A percentile compares a stretch with the other conserved stretches of the same genome.
Evolutionary conservation across 208 protist species (phyloP).

Genomic region (Endotrypanum monterogeii): DNA sequence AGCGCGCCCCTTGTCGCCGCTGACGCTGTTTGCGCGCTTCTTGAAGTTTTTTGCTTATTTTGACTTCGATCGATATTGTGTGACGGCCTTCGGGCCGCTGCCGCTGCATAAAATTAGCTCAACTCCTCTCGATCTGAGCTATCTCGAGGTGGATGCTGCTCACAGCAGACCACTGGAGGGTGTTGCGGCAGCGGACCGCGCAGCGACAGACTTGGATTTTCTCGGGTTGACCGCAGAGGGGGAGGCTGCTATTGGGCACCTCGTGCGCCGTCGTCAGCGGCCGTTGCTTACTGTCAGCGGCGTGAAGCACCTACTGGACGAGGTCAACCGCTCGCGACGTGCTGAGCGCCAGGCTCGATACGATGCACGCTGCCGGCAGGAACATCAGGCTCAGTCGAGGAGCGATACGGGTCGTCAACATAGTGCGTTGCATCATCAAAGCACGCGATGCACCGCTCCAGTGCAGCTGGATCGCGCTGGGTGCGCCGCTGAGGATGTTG

Average conservation of each 20-base stretch:
- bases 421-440: not conserved
- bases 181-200: constrained; percentile 13
- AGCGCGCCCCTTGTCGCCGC: constrained; percentile 33
- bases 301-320: constrained; percentile 68
- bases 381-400: constrained; percentile 11
- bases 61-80: constrained; percentile 80
- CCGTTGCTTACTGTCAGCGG: constrained; percentile 78
- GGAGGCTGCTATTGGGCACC: constrained; percentile 52
- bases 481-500: constrained; percentile 35
- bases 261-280: constrained; percentile 57
- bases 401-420: not conserved
- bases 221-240: constrained; percentile 77
- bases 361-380: constrained; percentile 10
- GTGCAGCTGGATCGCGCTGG: constrained; percentile 43
- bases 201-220: constrained; percentile 32
- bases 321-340: constrained; percentile 46
- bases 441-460: not conserved
- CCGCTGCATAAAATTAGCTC: constrained; percentile 54
- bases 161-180: constrained; percentile 14
- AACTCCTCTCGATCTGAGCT: constrained; percentile 55
- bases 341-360: constrained; percentile 33
- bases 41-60: constrained; percentile 84
- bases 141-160: constrained; percentile 60
- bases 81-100: constrained; percentile 81
- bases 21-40: constrained; percentile 72